Evolutionary conservation across 2,329 filamentous ascomycete species (phyloP), one percentile per base, ranked within the genome.

Genomic region (Thelonectria discophora): DNA sequence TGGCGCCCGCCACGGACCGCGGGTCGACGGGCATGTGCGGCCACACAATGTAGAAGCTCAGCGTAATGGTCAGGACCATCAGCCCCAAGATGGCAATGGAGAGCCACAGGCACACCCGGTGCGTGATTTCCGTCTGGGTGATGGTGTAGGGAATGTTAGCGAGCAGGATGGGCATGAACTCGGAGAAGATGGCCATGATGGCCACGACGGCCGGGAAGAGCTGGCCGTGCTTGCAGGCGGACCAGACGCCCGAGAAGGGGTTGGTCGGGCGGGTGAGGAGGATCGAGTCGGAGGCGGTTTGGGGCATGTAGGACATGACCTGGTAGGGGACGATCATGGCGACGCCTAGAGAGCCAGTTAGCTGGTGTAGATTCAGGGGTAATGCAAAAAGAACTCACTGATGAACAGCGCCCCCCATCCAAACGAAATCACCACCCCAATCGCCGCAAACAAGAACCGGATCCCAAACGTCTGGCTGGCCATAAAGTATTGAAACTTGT

Each of bases 91-190:
- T 71, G 0, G 75, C 65, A 2, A 78, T 73, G 1, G 76, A 74
- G 10, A 82, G 60, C 27, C 77, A 77, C 1, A 79, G 75, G 62
- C 79, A 84, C 6, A 79, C 71, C 0, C 73, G 73, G 49, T 81
- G 79, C 0, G 80, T 76, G 15, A 69, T 68, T 34, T 74, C 70
- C 1, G 76, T 77, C 53, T 81, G 79, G 0, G 78, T 76, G 2
- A 79, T 74, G 54, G 76, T 80, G 69, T 81, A 82, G 0, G 82
- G 79, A 2, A 84, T 76, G 62, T 83, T 84, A 65, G 80, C 76
- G 3, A 85, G 75, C 2, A 82, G 73, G 18, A 84, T 73, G 1
- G 82, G 82, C n/a, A 85, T 77, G 49, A 83, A 78, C 50, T 85
- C 82, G 20, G 81, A 77, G 2, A 84, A 72, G 20, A 84, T 76